These are phyloP conservation scores for Eucalyptus grandis DNA, from an alignment of 345 rosid genomes.

Conservation along the genomic window DNA sequence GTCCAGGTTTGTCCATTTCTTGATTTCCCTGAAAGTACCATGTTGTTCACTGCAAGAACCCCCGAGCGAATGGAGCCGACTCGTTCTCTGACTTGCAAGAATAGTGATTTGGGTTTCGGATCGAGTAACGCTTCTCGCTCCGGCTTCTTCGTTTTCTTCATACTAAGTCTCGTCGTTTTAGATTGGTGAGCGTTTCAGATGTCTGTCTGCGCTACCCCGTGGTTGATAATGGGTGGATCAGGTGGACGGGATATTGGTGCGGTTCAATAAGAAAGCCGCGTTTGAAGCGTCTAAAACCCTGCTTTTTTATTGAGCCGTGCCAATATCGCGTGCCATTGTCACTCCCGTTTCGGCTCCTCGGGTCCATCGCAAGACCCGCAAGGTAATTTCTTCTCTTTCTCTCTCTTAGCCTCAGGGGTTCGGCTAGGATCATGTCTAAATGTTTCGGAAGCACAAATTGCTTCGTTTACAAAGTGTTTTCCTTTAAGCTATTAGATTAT, in stretches of 20 bases:
- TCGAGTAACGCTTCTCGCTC: neutral
- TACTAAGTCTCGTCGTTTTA: neutral
- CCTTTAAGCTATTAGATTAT: neutral
- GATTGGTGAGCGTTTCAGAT: neutral
- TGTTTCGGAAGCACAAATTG: neutral
- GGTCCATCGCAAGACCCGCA: neutral
- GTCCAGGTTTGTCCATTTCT: neutral
- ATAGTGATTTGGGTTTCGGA: neutral
- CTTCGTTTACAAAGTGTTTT: neutral
- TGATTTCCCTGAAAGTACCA: neutral
- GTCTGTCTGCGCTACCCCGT: neutral
- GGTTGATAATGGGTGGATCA: neutral
- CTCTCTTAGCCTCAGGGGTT: neutral
- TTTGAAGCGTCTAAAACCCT: constrained; percentile 8
- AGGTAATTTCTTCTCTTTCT: neutral
- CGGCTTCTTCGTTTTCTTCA: neutral
- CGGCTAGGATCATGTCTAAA: neutral
- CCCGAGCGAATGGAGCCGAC: neutral
- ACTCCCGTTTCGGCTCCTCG: neutral
- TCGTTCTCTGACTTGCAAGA: neutral
- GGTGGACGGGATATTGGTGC: constrained; percentile 48
- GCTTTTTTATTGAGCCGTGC: constrained; percentile 62
- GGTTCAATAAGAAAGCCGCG: constrained; percentile 56
- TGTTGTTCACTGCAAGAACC: neutral
- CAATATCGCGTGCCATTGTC: constrained; percentile 35